phyloP scores from a whole-genome alignment of 805 yeast species.

The Candida adriatica region DNA sequence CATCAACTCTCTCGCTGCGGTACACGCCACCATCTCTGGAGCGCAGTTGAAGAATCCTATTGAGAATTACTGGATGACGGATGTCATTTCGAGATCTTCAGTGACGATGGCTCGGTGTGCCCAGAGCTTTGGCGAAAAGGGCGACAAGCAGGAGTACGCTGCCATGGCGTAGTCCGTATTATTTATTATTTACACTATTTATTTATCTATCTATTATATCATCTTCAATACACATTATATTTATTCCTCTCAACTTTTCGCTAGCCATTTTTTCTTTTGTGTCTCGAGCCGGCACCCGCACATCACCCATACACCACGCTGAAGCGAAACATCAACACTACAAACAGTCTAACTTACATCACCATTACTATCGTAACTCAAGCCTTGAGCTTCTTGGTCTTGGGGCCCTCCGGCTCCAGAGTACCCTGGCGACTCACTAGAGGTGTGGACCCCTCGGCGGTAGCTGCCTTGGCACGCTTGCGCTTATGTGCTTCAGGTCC shows the following conservation, averaged over 20 bases:
- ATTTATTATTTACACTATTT: too few relatives aligned
- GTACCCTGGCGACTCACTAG: conserved; percentile 28
- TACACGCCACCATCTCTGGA: conserved; percentile 36
- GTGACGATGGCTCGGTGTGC: conserved; percentile 89
- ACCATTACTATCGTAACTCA: too few relatives aligned
- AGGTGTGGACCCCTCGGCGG: conserved; percentile 14
- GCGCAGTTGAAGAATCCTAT: conserved; percentile 60
- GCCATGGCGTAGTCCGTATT: too few relatives aligned
- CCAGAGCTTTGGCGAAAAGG: conserved; percentile 59
- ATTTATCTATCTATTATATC: too few relatives aligned
- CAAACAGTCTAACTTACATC: too few relatives aligned
- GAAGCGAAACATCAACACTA: too few relatives aligned
- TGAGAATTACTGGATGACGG: conserved; percentile 81
- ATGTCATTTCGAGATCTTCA: conserved; percentile 78
- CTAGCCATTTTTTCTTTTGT: too few relatives aligned
- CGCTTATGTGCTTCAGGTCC: conserved; percentile 51
- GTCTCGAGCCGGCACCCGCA: too few relatives aligned
- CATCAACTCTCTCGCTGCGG: conserved; percentile 33
- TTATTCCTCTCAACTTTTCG: too few relatives aligned
- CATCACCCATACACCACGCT: too few relatives aligned
- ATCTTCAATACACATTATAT: too few relatives aligned
- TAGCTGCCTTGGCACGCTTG: conserved; percentile 25
- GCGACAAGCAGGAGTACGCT: too few relatives aligned
- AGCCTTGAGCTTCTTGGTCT: conserved; percentile 11
- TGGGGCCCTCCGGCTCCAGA: conserved; percentile 21